Evolutionary conservation across 257 asterid species (phyloP), one percentile per base, ranked within the genome.

Genomic region (Solanum dulcamara): DNA sequence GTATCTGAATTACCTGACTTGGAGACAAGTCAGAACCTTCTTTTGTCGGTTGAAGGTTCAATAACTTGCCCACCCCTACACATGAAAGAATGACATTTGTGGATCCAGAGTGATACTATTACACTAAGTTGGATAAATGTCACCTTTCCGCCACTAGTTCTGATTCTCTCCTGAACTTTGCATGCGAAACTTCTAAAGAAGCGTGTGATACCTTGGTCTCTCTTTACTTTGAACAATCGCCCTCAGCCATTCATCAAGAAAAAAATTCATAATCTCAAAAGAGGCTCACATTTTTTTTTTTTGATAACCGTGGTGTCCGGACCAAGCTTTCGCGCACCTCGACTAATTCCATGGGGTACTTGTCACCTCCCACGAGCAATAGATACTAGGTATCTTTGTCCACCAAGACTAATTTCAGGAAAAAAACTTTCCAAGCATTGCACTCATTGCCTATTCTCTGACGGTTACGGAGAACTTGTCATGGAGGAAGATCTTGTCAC

Each of bases 241-340:
- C 75, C 42, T 66, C 75, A 7, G 12, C 42, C 7, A 32, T 32
- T 30, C 42, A 15, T 32, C 75, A 30, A 30, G 22, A 28, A 64
- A 66, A 57, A 32, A 3, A 5, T 15, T 53, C 42, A 66, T 0
- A 0, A 32, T 66, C 12, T 66, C 42, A 66, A 32, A 30, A 14
- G 37, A 66, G 42, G 44, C 40, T 66, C 75, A 66, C 42, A 32
- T 66, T 6, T 28, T 1, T 20, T 55, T 55, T 55, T n/a, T 22
- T 20, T 20, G 26, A 55, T 55, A 22, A 55, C 64, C 28, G n/a
- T 55, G 62, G 24, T 0, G 2, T 48, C 53, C 53, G n/a, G 13
- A n/a, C 10, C 0, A 15, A 59, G 0, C 0, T 24, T n/a, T 11
- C 12, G 8, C 3, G 17, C 17, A 20, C 14, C 28, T 55, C 0